A percentile compares a stretch with the other conserved stretches of the same genome.
Evolutionary conservation across 495 filamentous ascomycete genomes (phyloP).

Genomic region (Pyronema domesticum): DNA sequence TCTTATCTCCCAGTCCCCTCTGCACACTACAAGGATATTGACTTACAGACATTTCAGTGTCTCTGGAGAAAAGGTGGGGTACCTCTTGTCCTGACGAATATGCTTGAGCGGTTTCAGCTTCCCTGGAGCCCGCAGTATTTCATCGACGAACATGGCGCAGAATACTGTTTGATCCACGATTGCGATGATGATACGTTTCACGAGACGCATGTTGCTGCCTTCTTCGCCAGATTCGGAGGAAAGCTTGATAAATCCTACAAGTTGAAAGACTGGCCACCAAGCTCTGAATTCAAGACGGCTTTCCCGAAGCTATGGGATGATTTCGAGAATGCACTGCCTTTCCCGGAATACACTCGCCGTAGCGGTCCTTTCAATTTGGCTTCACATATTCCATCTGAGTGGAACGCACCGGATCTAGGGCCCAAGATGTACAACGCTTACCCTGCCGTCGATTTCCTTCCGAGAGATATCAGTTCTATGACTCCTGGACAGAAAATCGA

Average conservation of each 20-base stretch:
- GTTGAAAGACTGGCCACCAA: constrained; percentile 25
- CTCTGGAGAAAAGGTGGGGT: constrained; percentile 17
- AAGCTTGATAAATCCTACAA: constrained; percentile 8
- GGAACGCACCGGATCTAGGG: constrained; percentile 21
- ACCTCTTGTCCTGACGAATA: constrained; percentile 19
- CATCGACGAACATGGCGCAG: constrained; percentile 11
- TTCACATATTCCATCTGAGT: constrained; percentile 11
- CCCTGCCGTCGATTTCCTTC: constrained; percentile 20
- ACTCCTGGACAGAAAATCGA: background rate
- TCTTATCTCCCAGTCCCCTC: constrained; percentile 19
- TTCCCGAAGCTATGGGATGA: constrained; percentile 23
- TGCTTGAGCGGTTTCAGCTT: constrained; percentile 19
- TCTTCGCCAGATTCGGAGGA: constrained; percentile 11
- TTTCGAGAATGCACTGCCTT: constrained; percentile 23
- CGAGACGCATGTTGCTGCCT: constrained; percentile 12
- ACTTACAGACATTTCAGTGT: constrained; percentile 8
- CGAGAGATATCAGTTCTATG: background rate
- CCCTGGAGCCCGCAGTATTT: constrained; percentile 23
- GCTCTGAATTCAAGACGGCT: constrained; percentile 14
- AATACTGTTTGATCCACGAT: constrained; percentile 17
- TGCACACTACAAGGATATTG: constrained; percentile 5
- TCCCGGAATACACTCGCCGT: constrained; percentile 20
- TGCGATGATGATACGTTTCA: constrained; percentile 4
- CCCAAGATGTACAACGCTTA: constrained; percentile 26
- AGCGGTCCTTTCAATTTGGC: constrained; percentile 19